Base-by-base conservation (phyloP, 169 alveolate genomes). In the Eimeria praecox region DNA sequence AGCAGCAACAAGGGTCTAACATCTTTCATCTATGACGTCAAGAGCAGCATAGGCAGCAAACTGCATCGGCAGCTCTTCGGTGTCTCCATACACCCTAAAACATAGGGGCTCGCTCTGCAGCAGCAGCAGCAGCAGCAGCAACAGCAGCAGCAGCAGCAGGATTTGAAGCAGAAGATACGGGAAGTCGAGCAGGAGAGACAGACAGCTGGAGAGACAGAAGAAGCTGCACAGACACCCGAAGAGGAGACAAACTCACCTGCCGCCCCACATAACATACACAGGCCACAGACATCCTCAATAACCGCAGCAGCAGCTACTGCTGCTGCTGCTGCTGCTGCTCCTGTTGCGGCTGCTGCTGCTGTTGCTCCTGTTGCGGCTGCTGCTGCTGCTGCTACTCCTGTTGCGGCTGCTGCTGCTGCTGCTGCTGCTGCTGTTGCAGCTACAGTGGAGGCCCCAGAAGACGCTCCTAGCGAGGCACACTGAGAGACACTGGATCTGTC, bases 41-140 rank as follows among this genome's bases (percentile, higher is more conserved):
- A 94, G 77, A 77, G 96, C 96, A 20, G 96, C 96, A 30, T 86
- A 94, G 1, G 94, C 96, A 77, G 96, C 94, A 46, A 94, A 94
- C 52, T 87, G 96, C 94, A 94, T 78, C 35, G 90, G 71, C 40
- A 85, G 87, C 56, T 82, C 96, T 22, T 94, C 94, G n/a, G 77
- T 66, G 66, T 42, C 33, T 14, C 66, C 85, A 54, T 62, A 94
- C 44, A 87, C 94, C 54, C 87, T 87, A 24, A 94, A 59, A 35
- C 83, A 87, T 3, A 94, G 88, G 20, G 96, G 96, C 89, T 94
- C 96, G 54, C 87, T 94, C 96, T 94, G 92, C 75, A 56, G 85
- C 85, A 73, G 85, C 42, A 73, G 22, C 85, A 20, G 85, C 85
- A 73, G 85, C 85, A 73, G 85, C 49, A 20, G 49, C 85, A 73